Evolutionary conservation across 768 basidiomycete species (phyloP), one percentile per base, ranked within the genome.

Genomic region (Lentinula sp.): DNA sequence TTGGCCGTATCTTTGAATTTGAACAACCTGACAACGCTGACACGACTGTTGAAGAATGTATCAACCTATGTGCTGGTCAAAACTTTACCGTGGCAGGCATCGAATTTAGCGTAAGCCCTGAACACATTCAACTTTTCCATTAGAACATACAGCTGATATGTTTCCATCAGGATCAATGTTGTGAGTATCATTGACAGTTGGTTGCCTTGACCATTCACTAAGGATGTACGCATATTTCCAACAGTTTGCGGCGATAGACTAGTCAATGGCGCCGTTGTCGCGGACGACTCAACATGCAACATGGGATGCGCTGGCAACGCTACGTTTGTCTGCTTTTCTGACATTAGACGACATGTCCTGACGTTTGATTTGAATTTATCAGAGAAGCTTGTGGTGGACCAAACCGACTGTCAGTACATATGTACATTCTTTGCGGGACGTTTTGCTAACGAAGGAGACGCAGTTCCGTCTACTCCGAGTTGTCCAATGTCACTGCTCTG

Each of bases 361-460:
- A 57, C 34, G 21, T 35, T 51, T 35, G 32, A 56, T 37, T 50
- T 28, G 21, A 13, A 32, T 59, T 4, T 39, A 32, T 31, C 62
- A 87, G 85, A 11, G 78, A 87, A 69, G 82, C 84, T 45, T 93
- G 90, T 63, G 91, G 91, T 68, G 91, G 85, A 5, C 81, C 85
- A 1, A 85, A 86, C 66, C 80, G 83, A n/a, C 67, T 92, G 31
- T 56, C 4, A 56, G 55, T 56, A 43, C 39, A 48, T 23, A 56
- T 40, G 23, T 11, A 3, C 6, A 4, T 35, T 54, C 16, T 35
- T 31, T 11, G 18, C 5, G 4, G 55, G 21, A 28, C n/a, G 8
- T n/a, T 42, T 21, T 32, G 2, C 55, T 56, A 11, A 56, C 28
- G 10, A 8, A n/a, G 3, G 6, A 5, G 37, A 43, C 2, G 7